Evolutionary conservation across 768 basidiomycete genomes (phyloP).

Genomic region (Gloeostereum incarnatum): DNA sequence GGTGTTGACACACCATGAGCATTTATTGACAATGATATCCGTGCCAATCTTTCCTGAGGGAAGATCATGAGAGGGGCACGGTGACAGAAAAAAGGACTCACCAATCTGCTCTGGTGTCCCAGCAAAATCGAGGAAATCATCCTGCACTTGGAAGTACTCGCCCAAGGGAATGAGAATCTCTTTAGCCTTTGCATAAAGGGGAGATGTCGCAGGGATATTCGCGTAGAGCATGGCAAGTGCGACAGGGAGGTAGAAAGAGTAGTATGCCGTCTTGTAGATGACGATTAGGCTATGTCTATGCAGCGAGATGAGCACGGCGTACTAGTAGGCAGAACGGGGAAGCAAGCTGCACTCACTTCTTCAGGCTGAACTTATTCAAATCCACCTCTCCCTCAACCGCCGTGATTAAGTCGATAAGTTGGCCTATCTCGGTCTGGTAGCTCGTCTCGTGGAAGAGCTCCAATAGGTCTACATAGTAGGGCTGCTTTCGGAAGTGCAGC

Average conservation of each 20-base stretch:
- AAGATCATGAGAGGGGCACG: too few relatives aligned
- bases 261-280: constrained; percentile 95
- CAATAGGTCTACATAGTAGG: constrained; percentile 82
- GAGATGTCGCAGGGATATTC: constrained; percentile 34
- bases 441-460: constrained; percentile 89
- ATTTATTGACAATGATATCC: constrained; percentile 98
- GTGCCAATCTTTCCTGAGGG: constrained; percentile 99
- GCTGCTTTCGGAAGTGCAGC: constrained; percentile 69
- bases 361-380: constrained; percentile 77
- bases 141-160: constrained; percentile 98
- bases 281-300: constrained; percentile 85
- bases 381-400: constrained; percentile 89
- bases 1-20: constrained; percentile 91
- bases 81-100: too few relatives aligned
- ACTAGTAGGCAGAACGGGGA: not conserved
- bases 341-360: constrained; percentile 42
- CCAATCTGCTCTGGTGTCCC: constrained; percentile 58
- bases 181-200: constrained; percentile 18
- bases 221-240: constrained; percentile 84
- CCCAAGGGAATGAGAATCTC: constrained; percentile 86
- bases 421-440: constrained; percentile 93
- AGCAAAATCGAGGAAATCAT: constrained; percentile 94
- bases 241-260: constrained; percentile 98
- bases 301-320: not conserved
- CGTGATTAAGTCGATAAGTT: constrained; percentile 92